Base-by-base conservation (phyloP, 352 stramenopile genomes). In the Globisporangium spiculum region DNA sequence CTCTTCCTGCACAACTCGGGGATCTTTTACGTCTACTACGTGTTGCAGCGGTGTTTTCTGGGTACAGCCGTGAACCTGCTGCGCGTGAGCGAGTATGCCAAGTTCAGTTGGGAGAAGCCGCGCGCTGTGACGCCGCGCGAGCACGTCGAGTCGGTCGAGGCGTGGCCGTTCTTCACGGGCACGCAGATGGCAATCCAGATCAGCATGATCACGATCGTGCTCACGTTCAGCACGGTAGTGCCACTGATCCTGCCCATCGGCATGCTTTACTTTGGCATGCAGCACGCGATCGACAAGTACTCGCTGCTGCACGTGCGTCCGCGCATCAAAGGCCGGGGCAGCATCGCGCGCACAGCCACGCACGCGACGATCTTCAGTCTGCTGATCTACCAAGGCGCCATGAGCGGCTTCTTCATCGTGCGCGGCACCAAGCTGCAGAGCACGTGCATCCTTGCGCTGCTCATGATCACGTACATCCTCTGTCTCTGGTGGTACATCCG, bases 1-100 rank as follows among this genome's bases (percentile, higher is more conserved):
- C 78, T 96, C 22, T 96, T 96, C 70, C 61, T 96, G 52, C 86
- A 92, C 81, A 96, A 96, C 64, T 93, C 88, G 20, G 88, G 88
- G n/a, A 87, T 94, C 48, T 96, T 96, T 67, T 96, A 93, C 76
- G 84, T 94, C 62, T 90, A 92, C 70, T 96, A 96, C 62, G 82
- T 94, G 60, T 78, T 96, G 41, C 88, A 96, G 76, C 84, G 88
- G 18, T 86, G 79, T 53, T 96, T 96, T 69, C 69, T 96, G 10
- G 86, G 88, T 9, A 93, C 86, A 36, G 85, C 84, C 26, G 82
- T 96, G 30, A 84, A 86, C 30, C 66, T 93, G 60, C 67, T 96
- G 58, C 86, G 88, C 8, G 70, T 88, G 63, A 92, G 80, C n/a
- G 88, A 96, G 72, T 89, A 87, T 54, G 73, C 78, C 72, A 91